phyloP scores from a whole-genome alignment of 495 filamentous ascomycete genomes.

The Thermochaetoides thermophila region DNA sequence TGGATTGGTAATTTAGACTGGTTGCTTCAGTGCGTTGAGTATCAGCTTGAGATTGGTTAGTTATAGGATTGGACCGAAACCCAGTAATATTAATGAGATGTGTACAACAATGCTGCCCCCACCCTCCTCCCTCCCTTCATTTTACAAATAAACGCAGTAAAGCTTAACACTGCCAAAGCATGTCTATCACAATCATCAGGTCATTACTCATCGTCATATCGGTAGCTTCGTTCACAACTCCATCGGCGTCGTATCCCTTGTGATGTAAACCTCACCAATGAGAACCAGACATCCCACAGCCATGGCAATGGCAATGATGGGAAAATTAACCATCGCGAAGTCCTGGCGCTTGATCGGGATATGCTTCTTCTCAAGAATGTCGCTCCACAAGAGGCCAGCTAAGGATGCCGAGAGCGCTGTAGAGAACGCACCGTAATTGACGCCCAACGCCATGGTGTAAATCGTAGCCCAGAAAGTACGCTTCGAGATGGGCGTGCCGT shows the following conservation, averaged over 20 bases:
- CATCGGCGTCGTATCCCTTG: slow-evolving; percentile 4
- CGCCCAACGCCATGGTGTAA: slow-evolving; percentile 52
- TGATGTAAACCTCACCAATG: slow-evolving; percentile 44
- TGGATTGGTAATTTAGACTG: no score
- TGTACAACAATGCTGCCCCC: no score
- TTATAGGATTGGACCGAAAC: no score
- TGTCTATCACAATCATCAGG: no score
- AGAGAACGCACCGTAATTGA: slow-evolving; percentile 57
- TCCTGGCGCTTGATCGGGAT: slow-evolving; percentile 42
- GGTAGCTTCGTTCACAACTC: no score
- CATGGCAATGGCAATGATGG: slow-evolving; percentile 54
- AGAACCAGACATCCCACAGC: slow-evolving; percentile 43
- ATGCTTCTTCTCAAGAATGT: slow-evolving; percentile 48
- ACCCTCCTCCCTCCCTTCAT: no score
- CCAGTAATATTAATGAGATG: no score
- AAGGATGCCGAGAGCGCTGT: slow-evolving; percentile 50
- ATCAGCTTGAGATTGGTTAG: no score
- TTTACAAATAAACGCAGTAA: no score
- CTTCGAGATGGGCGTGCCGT: slow-evolving; percentile 29
- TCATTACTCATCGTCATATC: no score
- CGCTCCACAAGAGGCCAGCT: slow-evolving; percentile 50
- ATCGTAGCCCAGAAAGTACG: slow-evolving; percentile 52
- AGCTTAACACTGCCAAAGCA: no score
- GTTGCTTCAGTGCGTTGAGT: no score
- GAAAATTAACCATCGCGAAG: slow-evolving; percentile 49